These are phyloP conservation scores for Fusarium sp. DNA, from an alignment of 2,329 filamentous ascomycete species.

Conservation along the genomic window DNA sequence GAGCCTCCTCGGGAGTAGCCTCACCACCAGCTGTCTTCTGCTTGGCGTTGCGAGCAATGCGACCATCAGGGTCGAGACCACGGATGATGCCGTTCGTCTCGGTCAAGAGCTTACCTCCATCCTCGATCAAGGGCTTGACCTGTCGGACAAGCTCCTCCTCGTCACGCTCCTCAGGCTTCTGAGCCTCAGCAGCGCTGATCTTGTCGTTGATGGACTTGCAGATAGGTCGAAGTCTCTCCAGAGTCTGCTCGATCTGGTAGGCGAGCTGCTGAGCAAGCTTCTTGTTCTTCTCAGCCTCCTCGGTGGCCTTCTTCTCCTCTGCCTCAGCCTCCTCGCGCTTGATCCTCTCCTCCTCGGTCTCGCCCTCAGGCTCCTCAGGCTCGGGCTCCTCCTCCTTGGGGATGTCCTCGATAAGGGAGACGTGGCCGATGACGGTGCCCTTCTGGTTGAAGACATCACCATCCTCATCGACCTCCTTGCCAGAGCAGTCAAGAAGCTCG, in stretches of 20 bases:
- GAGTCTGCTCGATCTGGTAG: slow-evolving; percentile 78
- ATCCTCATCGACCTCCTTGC: slow-evolving; percentile 77
- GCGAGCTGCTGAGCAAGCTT: slow-evolving; percentile 84
- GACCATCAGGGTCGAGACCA: slow-evolving; percentile 88
- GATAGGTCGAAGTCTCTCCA: slow-evolving; percentile 86
- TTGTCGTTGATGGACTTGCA: slow-evolving; percentile 88
- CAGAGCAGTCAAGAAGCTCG: slow-evolving; percentile 72
- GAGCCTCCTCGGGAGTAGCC: slow-evolving; percentile 78
- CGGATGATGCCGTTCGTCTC: slow-evolving; percentile 90
- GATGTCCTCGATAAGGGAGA: slow-evolving; percentile 73
- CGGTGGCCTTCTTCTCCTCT: slow-evolving; percentile 64
- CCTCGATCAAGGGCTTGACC: slow-evolving; percentile 89
- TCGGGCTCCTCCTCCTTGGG: slow-evolving; percentile 60
- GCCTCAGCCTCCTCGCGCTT: slow-evolving; percentile 52
- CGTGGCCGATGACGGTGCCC: slow-evolving; percentile 75
- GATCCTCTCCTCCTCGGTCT: slow-evolving; percentile 57
- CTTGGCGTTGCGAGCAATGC: slow-evolving; percentile 87
- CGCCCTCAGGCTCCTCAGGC: slow-evolving; percentile 62
- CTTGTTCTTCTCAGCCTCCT: slow-evolving; percentile 73
- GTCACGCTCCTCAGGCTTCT: slow-evolving; percentile 87
- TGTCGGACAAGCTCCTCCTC: slow-evolving; percentile 89
- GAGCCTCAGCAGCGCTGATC: slow-evolving; percentile 83
- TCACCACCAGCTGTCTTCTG: slow-evolving; percentile 79
- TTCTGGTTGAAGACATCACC: slow-evolving; percentile 79
- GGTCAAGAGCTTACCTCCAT: slow-evolving; percentile 82